A percentile compares a stretch with the other conserved stretches of the same genome.
These are phyloP conservation scores for Cetraspora pellucida DNA, from an alignment of 192 early-diverging fungal species.

Conservation along the genomic window DNA sequence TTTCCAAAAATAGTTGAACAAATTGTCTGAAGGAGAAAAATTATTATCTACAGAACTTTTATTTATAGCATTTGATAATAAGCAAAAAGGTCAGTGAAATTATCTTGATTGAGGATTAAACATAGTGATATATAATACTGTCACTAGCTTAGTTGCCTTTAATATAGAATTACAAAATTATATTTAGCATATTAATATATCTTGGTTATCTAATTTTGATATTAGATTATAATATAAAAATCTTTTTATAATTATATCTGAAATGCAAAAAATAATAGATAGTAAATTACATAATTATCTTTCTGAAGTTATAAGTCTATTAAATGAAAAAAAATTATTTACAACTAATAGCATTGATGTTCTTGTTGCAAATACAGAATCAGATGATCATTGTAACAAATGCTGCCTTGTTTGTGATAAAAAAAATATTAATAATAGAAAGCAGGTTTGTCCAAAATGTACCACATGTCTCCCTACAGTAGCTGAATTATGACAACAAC, in stretches of 20 bases:
- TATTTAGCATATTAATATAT: too few relatives aligned
- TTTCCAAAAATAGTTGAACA: not conserved
- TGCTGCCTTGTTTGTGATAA: not conserved
- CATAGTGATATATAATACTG: too few relatives aligned
- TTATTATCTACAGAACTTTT: not conserved
- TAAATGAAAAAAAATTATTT: too few relatives aligned
- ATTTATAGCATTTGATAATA: too few relatives aligned
- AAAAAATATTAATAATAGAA: slow-evolving; percentile 27
- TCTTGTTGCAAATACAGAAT: not conserved
- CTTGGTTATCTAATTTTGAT: too few relatives aligned
- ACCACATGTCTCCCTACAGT: not conserved
- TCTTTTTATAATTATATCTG: slow-evolving; percentile 6
- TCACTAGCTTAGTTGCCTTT: too few relatives aligned
- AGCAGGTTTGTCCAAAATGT: too few relatives aligned
- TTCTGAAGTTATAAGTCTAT: not conserved
- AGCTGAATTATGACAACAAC: slow-evolving; percentile 15
- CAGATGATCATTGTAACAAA: slow-evolving; percentile 9
- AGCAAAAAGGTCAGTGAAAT: too few relatives aligned
- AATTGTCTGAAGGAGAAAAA: not conserved
- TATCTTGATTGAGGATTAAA: too few relatives aligned
- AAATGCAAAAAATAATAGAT: slow-evolving; percentile 14
- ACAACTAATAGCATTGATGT: slow-evolving; percentile 11
- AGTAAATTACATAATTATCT: slow-evolving; percentile 26
- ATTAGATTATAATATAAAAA: slow-evolving; percentile 25
- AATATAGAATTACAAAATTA: too few relatives aligned